Base-by-base conservation (phyloP, 192 early-diverging fungal species). In the Coemansia sp. region DNA sequence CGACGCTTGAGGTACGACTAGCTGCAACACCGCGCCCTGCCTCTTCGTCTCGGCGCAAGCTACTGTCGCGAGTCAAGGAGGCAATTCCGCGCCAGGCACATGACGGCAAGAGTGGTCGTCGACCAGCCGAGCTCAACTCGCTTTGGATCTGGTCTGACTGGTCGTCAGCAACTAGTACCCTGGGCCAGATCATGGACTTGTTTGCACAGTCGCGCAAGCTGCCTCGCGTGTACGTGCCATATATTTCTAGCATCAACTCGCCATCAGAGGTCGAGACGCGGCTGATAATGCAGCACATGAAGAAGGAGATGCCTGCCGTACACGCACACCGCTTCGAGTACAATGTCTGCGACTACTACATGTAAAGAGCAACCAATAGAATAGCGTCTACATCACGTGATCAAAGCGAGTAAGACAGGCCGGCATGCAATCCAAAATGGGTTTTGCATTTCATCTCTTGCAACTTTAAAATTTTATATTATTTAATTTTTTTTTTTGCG, bases 61-160 rank as follows among this genome's bases (percentile, higher is more conserved):
- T 83, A 52, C 64, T 83, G 55, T 71, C 75, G 55, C 76, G 73
- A 10, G 76, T 83, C 55, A 77, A 74, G 49, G 80, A 74, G 43
- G 52, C 52, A 27, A 70, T 73, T 27, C 72, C 72, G 15, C 72
- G 72, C 41, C 77, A 79, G 65, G 9, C 72, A 20, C 27, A 70
- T 52, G 72, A 79, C 27, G 60, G 71, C 41, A 34, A 46, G 44
- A 44, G 47, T 33, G 44, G 58, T 36, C 52, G 52, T 24, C 70
- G 73, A 38, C 73, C 76, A 3, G 76, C 76, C 5, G 81, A 78
- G 70, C 81, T 83, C 58, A 66, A 61, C 39, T 62, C 76, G 7
- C 73, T 83, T 44, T 83, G 81, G 81, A 49, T 83, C 12, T 83
- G 81, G 81, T 78, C 76, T 1, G 81, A 83, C 57, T 83, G 81